Evolutionary conservation across 768 basidiomycete species (phyloP).

Genomic region (Serendipita sp.): DNA sequence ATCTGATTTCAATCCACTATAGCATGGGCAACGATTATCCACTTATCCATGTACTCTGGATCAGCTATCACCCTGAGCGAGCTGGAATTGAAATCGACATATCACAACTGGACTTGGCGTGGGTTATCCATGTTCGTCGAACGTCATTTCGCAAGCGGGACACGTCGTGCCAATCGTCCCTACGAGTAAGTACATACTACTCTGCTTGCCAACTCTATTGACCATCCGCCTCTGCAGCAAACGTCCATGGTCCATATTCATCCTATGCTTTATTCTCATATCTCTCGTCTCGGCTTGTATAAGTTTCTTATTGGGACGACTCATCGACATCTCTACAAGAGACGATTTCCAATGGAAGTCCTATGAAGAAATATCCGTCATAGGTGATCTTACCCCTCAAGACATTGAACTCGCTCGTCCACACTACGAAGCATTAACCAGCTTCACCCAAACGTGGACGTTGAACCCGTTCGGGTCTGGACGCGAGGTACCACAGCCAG

Average conservation of each 20-base stretch:
- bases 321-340: neutral
- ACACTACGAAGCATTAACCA: neutral
- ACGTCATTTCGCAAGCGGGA: neutral
- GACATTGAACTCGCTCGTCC: neutral
- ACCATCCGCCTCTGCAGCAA: neutral
- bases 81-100: neutral
- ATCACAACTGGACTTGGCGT: neutral
- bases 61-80: neutral
- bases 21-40: slow-evolving; percentile 1
- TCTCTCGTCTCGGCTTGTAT: neutral
- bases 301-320: slow-evolving; percentile 1
- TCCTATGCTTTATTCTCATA: neutral
- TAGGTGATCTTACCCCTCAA: neutral
- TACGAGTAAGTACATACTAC: neutral
- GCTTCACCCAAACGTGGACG: neutral
- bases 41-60: neutral
- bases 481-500: neutral
- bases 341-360: neutral
- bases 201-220: neutral
- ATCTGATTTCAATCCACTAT: neutral
- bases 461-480: neutral
- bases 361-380: neutral
- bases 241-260: neutral
- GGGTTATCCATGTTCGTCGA: neutral
- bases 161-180: neutral